Conservation (phyloP, 2,329 filamentous ascomycete species). For the Diaporthe amygdali region DNA sequence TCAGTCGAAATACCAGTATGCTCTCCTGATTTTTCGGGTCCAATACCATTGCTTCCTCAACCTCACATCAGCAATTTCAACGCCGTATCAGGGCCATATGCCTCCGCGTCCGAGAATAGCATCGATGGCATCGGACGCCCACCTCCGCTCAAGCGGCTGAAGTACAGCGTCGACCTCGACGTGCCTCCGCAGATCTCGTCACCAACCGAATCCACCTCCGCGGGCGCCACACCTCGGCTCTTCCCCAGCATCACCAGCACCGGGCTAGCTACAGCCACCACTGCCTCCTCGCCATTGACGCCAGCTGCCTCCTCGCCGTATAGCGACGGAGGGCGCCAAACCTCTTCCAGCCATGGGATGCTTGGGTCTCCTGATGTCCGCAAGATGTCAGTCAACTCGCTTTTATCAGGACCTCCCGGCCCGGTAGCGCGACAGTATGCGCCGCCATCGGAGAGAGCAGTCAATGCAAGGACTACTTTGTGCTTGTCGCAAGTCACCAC, state of each 20-base stretch:
- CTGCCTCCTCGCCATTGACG: slow-evolving; percentile 43
- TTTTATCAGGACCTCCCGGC: slow-evolving; percentile 60
- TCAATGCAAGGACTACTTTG: slow-evolving; percentile 22
- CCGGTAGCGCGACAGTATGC: slow-evolving; percentile 28
- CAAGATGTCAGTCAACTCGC: slow-evolving; percentile 68
- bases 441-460: slow-evolving; percentile 23
- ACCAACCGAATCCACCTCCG: slow-evolving; percentile 15
- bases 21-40: slow-evolving; percentile 15
- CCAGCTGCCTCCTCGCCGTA: slow-evolving; percentile 45
- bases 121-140: neutral
- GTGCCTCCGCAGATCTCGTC: slow-evolving; percentile 13
- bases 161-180: slow-evolving; percentile 25
- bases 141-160: slow-evolving; percentile 24
- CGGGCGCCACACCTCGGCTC: slow-evolving; percentile 24
- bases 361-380: slow-evolving; percentile 32
- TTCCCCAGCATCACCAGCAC: slow-evolving; percentile 35
- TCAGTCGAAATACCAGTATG: neutral
- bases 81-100: neutral
- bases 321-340: slow-evolving; percentile 35
- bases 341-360: slow-evolving; percentile 26
- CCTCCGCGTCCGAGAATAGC: neutral
- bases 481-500: slow-evolving; percentile 40
- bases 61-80: neutral
- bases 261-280: neutral
- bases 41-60: slow-evolving; percentile 7